These are phyloP conservation scores for Gossypium thurberi DNA, from an alignment of 345 rosid genomes.

Conservation along the genomic window DNA sequence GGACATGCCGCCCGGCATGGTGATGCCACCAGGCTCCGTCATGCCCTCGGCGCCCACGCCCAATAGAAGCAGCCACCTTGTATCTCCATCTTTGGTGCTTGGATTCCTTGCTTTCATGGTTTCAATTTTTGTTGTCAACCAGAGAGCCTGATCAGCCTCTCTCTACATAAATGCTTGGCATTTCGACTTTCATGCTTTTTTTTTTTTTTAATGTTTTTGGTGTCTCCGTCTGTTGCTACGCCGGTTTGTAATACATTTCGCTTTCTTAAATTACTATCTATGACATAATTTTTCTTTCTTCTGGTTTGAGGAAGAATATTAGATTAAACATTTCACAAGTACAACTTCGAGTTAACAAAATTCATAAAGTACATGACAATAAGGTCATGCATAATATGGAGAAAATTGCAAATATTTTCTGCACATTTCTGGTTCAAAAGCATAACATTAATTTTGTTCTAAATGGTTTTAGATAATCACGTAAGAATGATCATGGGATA, in stretches of 20 bases:
- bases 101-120: not conserved
- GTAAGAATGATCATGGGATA: too few relatives aligned
- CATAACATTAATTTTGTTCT: too few relatives aligned
- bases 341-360: not conserved
- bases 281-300: not conserved
- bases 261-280: not conserved
- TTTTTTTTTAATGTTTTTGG: not conserved
- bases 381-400: not conserved
- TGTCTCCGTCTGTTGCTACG: not conserved
- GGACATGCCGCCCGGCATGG: conserved; percentile 2
- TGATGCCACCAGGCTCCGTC: not conserved
- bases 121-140: not conserved
- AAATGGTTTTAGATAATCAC: too few relatives aligned
- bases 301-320: not conserved
- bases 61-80: not conserved
- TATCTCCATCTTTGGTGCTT: not conserved
- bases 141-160: not conserved
- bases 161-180: not conserved
- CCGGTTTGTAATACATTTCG: not conserved
- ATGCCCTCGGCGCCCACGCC: not conserved
- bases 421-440: too few relatives aligned
- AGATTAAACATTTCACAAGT: not conserved
- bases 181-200: not conserved
- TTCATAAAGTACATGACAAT: not conserved
- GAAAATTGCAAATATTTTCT: not conserved